Percentiles rank a stretch among this genome's conserved stretches.
These are phyloP conservation scores for Kodamaea derodonti DNA, from an alignment of 1,139 yeast genomes.

Conservation along the genomic window DNA sequence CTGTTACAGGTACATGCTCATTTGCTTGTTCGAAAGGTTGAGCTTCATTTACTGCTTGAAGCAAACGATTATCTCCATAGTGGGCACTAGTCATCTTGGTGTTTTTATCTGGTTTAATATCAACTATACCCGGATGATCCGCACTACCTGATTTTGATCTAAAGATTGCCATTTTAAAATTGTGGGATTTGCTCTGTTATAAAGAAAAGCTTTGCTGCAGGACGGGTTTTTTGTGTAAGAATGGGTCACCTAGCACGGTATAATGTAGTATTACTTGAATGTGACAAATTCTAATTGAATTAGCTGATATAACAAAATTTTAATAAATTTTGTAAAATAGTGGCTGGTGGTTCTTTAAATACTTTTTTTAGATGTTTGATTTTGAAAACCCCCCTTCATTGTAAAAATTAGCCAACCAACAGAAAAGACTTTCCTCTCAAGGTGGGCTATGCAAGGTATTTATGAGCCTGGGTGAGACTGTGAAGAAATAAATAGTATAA, in stretches of 20 bases:
- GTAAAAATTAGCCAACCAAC: neutral
- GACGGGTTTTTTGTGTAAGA: neutral
- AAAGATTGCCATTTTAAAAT: constrained; percentile 34
- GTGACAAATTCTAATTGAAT: no score
- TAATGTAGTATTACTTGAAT: no score
- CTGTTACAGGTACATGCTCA: constrained; percentile 29
- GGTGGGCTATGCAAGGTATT: no score
- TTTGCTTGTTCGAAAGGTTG: constrained; percentile 88
- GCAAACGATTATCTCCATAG: constrained; percentile 76
- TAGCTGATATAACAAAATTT: no score
- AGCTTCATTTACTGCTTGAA: constrained; percentile 87
- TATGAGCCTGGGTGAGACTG: no score
- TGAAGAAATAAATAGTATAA: no score
- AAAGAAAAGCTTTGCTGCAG: neutral
- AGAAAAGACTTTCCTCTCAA: neutral
- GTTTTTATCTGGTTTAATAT: constrained; percentile 20
- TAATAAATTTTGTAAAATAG: no score
- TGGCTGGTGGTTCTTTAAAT: neutral
- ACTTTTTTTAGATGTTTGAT: neutral
- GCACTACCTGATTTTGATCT: constrained; percentile 29
- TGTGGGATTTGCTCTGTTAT: constrained; percentile 1
- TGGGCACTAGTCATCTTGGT: constrained; percentile 56
- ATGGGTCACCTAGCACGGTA: neutral
- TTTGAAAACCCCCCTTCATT: neutral
- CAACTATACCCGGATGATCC: constrained; percentile 31